Conservation (phyloP, 148 eudicot genomes). For the Euryodendron excelsum region DNA sequence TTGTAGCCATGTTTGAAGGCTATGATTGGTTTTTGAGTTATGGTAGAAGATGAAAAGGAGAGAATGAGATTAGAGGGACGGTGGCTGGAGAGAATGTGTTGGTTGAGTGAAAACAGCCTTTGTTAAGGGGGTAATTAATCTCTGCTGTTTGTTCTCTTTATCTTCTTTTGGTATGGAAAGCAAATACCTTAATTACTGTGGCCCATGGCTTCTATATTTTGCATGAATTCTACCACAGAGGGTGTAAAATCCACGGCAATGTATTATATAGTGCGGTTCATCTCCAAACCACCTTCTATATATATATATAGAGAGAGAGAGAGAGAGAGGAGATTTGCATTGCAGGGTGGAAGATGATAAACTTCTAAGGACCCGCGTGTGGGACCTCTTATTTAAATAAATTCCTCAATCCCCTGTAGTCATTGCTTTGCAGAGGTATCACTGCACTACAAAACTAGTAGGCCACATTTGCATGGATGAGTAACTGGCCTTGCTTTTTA, state of each 20-base stretch:
- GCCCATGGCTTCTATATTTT: conserved; percentile 22
- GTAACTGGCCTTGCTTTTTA: too few species aligned
- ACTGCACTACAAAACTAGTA: too few species aligned
- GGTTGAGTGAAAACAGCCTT: conserved; percentile 31
- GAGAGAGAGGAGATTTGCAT: neutral
- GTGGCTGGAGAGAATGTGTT: conserved; percentile 16
- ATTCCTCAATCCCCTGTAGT: neutral
- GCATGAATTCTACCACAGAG: conserved; percentile 14
- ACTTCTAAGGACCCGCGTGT: neutral
- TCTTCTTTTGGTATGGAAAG: conserved; percentile 20
- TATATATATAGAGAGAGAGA: neutral
- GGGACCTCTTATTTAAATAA: neutral
- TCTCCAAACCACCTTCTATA: conserved; percentile 6
- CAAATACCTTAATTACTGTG: conserved; percentile 24
- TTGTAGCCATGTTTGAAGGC: conserved; percentile 2
- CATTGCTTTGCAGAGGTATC: neutral
- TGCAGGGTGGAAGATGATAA: too few species aligned
- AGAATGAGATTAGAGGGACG: neutral
- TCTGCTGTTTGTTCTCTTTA: conserved; percentile 16
- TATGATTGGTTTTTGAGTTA: neutral
- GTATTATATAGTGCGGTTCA: neutral
- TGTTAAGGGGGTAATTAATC: conserved; percentile 18
- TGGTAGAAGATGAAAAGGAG: neutral
- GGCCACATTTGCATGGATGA: too few species aligned
- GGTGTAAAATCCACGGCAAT: conserved; percentile 2